These are phyloP conservation scores for Gynochthodes officinalis DNA, from an alignment of 257 asterid species.

Conservation along the genomic window DNA sequence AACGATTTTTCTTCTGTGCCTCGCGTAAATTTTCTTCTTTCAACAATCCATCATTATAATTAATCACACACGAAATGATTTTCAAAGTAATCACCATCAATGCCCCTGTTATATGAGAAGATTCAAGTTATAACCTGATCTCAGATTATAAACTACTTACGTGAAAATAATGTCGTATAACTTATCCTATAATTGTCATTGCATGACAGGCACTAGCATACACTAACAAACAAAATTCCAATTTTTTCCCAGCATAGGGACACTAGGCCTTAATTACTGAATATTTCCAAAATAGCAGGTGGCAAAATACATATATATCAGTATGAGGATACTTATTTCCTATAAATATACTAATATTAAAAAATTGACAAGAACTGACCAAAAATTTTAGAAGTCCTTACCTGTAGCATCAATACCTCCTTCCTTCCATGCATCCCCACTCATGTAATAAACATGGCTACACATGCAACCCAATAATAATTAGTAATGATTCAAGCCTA, in stretches of 20 bases:
- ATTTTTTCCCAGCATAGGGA: not conserved
- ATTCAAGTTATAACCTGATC: conserved; percentile 3
- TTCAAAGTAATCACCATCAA: conserved; percentile 96
- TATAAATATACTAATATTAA: not conserved
- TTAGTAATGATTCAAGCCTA: conserved; percentile 3
- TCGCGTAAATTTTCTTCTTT: conserved; percentile 85
- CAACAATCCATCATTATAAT: conserved; percentile 84
- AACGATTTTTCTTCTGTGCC: conserved; percentile 77
- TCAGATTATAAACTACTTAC: not conserved
- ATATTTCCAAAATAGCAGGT: not conserved
- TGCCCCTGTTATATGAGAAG: conserved; percentile 57
- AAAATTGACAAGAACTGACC: not conserved
- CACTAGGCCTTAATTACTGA: not conserved
- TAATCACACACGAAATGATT: conserved; percentile 79
- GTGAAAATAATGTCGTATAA: not conserved
- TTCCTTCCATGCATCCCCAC: conserved; percentile 99
- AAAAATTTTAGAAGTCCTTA: conserved; percentile 43
- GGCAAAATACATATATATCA: not conserved
- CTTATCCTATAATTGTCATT: not conserved
- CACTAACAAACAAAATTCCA: not conserved
- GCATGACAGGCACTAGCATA: not conserved
- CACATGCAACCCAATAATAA: conserved; percentile 33
- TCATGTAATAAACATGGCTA: conserved; percentile 99
- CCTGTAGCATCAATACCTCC: conserved; percentile 99
- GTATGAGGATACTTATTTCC: not conserved